Conservation (phyloP, 2,329 filamentous ascomycete genomes). For the Volutella citrinella region DNA sequence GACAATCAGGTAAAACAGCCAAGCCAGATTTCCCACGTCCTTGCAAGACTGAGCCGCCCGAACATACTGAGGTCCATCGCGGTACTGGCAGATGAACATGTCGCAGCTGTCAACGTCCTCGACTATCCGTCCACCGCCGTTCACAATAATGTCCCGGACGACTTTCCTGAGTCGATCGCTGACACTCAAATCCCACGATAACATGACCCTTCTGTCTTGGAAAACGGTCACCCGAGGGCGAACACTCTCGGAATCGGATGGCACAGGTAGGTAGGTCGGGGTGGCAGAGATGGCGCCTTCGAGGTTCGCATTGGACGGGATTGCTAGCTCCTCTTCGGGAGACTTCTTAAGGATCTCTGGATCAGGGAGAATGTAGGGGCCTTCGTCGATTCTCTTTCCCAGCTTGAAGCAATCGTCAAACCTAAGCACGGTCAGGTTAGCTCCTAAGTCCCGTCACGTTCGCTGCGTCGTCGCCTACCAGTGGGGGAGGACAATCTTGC, state of each 20-base stretch:
- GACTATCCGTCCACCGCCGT: constrained; percentile 69
- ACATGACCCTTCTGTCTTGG: constrained; percentile 69
- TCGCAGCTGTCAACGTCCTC: constrained; percentile 66
- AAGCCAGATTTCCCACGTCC: constrained; percentile 86
- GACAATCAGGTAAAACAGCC: constrained; percentile 90
- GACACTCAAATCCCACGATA: constrained; percentile 72
- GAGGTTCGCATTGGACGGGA: constrained; percentile 59
- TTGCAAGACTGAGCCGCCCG: constrained; percentile 73
- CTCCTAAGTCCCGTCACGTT: not conserved
- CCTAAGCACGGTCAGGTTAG: constrained; percentile 51
- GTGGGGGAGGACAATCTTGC: constrained; percentile 87
- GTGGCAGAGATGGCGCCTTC: constrained; percentile 60
- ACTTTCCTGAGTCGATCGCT: constrained; percentile 63
- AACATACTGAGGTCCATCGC: constrained; percentile 76
- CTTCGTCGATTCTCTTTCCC: constrained; percentile 85
- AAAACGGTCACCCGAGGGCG: constrained; percentile 69
- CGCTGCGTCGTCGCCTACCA: constrained; percentile 67
- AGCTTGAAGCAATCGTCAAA: constrained; percentile 96
- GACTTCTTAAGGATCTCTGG: constrained; percentile 72
- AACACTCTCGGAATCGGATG: constrained; percentile 38
- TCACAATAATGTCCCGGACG: constrained; percentile 66
- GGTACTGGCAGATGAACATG: constrained; percentile 83
- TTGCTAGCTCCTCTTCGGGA: constrained; percentile 53
- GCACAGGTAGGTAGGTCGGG: constrained; percentile 41
- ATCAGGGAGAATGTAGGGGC: constrained; percentile 80